Conservation (phyloP, 805 yeast species). For the Yamadazyma olivae region DNA sequence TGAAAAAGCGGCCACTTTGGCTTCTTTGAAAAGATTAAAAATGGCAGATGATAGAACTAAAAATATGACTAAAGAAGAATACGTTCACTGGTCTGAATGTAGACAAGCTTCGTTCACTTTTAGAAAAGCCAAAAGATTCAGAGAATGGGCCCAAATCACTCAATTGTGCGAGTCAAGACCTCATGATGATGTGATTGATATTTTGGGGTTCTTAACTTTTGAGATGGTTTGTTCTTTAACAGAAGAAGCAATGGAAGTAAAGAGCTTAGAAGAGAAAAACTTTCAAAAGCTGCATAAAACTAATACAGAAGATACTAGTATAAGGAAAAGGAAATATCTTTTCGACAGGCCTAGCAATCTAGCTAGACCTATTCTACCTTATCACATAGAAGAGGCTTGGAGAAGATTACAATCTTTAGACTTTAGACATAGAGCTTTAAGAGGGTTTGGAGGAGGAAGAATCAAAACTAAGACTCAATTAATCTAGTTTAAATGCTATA, state of each 20-base stretch:
- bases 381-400: slow-evolving; percentile 89
- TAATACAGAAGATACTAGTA: slow-evolving; percentile 4
- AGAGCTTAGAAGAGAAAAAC: slow-evolving; percentile 60
- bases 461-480: slow-evolving; percentile 50
- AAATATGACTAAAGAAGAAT: slow-evolving; percentile 94
- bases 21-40: slow-evolving; percentile 84
- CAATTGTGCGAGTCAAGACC: slow-evolving; percentile 86
- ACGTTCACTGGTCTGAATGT: slow-evolving; percentile 98
- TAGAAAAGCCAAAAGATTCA: slow-evolving; percentile 87
- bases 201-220: slow-evolving; percentile 90
- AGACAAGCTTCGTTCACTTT: slow-evolving; percentile 96
- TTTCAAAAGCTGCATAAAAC: slow-evolving; percentile 31
- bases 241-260: slow-evolving; percentile 83
- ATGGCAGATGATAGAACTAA: slow-evolving; percentile 92
- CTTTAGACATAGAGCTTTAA: slow-evolving; percentile 58
- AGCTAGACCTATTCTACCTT: slow-evolving; percentile 71
- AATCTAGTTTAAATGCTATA: slow-evolving; percentile 26
- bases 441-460: slow-evolving; percentile 72
- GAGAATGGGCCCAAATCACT: slow-evolving; percentile 93
- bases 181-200: slow-evolving; percentile 94
- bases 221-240: slow-evolving; percentile 95
- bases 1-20: slow-evolving; percentile 83
- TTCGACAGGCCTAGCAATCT: slow-evolving; percentile 90
- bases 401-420: slow-evolving; percentile 62
- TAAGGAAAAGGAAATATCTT: slow-evolving; percentile 46